Conservation (phyloP, 257 asterid species). For the Ehretia macrophylla region DNA sequence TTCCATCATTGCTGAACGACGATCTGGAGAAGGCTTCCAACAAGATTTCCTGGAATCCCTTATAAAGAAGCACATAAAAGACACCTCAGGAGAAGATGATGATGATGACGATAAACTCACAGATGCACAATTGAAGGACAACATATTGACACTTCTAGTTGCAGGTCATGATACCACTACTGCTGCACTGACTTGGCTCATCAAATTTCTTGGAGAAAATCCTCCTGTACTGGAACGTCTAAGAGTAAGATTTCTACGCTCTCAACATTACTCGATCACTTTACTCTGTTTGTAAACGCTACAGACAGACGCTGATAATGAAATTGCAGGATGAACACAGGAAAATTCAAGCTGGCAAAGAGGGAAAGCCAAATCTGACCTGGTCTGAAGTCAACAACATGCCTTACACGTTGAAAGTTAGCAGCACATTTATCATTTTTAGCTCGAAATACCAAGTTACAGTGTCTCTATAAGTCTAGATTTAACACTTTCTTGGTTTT, state of each 20-base stretch:
- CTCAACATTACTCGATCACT: background rate
- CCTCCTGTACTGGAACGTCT: slow-evolving; percentile 58
- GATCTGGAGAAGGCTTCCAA: slow-evolving; percentile 47
- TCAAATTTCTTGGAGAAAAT: slow-evolving; percentile 71
- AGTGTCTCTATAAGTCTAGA: too few species aligned
- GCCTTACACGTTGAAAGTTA: slow-evolving; percentile 73
- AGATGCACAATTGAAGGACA: slow-evolving; percentile 75
- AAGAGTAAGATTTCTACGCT: slow-evolving; percentile 39
- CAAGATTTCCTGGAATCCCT: slow-evolving; percentile 76
- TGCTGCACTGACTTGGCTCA: slow-evolving; percentile 78
- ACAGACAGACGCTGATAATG: slow-evolving; percentile 2
- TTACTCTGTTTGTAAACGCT: background rate
- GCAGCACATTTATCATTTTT: slow-evolving; percentile 10
- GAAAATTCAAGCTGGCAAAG: slow-evolving; percentile 32
- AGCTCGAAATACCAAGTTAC: background rate
- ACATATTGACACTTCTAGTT: slow-evolving; percentile 65
- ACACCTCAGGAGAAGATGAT: slow-evolving; percentile 42
- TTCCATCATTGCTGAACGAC: slow-evolving; percentile 49
- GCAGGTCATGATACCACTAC: slow-evolving; percentile 95
- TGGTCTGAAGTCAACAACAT: slow-evolving; percentile 78
- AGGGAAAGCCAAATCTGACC: slow-evolving; percentile 46
- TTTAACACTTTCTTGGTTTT: slow-evolving; percentile 2
- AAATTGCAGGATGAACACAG: slow-evolving; percentile 66
- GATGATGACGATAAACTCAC: slow-evolving; percentile 56
- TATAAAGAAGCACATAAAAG: slow-evolving; percentile 50